Evolutionary conservation across 192 early-diverging fungal genomes (phyloP).

Genomic region (Chytriomyces sp.): DNA sequence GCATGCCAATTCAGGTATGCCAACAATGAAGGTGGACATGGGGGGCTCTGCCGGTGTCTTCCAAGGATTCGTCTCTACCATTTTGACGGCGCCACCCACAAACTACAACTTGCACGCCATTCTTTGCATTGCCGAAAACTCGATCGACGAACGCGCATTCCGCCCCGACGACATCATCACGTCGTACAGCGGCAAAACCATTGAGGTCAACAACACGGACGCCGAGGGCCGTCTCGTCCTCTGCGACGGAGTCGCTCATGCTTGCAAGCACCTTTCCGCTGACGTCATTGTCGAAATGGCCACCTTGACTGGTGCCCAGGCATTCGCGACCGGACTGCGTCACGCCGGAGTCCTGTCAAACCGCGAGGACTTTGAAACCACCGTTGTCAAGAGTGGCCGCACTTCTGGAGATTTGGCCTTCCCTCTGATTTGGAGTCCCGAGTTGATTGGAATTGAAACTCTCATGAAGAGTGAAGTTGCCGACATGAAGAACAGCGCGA

Average conservation of each 20-base stretch:
- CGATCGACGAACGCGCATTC: constrained; percentile 40
- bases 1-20: constrained; percentile 19
- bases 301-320: constrained; percentile 61
- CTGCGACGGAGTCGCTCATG: constrained; percentile 58
- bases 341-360: constrained; percentile 54
- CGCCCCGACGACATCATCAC: constrained; percentile 54
- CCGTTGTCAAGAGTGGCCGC: constrained; percentile 44
- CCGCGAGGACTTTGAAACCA: constrained; percentile 45
- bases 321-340: constrained; percentile 53
- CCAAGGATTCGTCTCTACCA: constrained; percentile 51
- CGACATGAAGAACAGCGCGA: constrained; percentile 58
- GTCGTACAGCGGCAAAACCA: constrained; percentile 56
- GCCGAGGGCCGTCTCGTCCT: constrained; percentile 52
- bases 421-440: constrained; percentile 45
- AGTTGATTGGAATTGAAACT: constrained; percentile 31
- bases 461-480: constrained; percentile 44
- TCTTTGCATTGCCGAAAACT: constrained; percentile 61
- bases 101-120: constrained; percentile 42
- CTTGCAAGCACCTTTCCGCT: constrained; percentile 50
- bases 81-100: constrained; percentile 17
- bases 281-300: constrained; percentile 60
- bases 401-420: constrained; percentile 48
- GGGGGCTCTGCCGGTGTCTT: constrained; percentile 57
- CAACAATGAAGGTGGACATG: constrained; percentile 59
- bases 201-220: constrained; percentile 64